A percentile compares a stretch with the other conserved stretches of the same genome.
These are phyloP conservation scores for Entomortierella chlamydospora DNA, from an alignment of 192 early-diverging fungal genomes.

Conservation along the genomic window DNA sequence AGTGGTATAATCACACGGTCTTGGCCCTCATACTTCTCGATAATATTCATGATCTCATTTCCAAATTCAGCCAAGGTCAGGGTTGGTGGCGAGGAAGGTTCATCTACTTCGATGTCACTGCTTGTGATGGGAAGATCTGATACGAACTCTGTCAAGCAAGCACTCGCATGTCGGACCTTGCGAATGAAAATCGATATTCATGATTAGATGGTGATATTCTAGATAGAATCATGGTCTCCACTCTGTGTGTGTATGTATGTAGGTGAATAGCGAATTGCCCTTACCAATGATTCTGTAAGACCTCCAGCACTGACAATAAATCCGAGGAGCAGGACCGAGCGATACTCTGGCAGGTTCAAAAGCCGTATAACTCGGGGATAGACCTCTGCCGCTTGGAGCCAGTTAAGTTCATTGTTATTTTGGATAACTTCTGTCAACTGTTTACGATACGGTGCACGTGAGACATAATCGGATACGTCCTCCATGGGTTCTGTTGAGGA, in stretches of 20 bases:
- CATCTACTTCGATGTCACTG: slow-evolving; percentile 18
- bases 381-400: slow-evolving; percentile 70
- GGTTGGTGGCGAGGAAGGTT: background rate
- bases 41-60: slow-evolving; percentile 56
- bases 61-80: slow-evolving; percentile 59
- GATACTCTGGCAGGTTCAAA: slow-evolving; percentile 65
- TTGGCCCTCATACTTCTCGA: slow-evolving; percentile 55
- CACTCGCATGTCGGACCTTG: slow-evolving; percentile 77
- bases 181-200: no score
- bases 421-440: slow-evolving; percentile 20
- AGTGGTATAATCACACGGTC: slow-evolving; percentile 79
- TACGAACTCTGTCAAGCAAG: slow-evolving; percentile 70
- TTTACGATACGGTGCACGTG: slow-evolving; percentile 21
- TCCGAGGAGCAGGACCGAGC: slow-evolving; percentile 71
- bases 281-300: slow-evolving; percentile 80
- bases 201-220: no score
- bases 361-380: slow-evolving; percentile 72
- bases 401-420: slow-evolving; percentile 61
- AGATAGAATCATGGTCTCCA: no score
- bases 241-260: no score
- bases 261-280: no score
- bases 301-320: slow-evolving; percentile 84
- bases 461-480: slow-evolving; percentile 16
- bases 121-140: slow-evolving; percentile 53
- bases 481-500: background rate